These are phyloP conservation scores for Rhodofomes roseus DNA, from an alignment of 1,284 basidiomycete genomes.

Conservation along the genomic window DNA sequence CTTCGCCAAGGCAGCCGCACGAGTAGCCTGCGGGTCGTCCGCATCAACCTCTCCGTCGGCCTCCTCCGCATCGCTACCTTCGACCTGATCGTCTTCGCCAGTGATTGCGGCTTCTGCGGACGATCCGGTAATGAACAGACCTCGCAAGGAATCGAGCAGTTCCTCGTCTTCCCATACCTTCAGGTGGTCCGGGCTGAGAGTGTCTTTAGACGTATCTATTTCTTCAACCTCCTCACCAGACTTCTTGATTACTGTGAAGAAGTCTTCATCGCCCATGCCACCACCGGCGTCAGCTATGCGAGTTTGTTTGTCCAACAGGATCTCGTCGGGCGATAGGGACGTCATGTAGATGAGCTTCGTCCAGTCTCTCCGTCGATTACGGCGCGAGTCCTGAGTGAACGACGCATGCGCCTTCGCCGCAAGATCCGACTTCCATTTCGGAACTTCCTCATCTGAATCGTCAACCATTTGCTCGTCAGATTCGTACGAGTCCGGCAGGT, in stretches of 20 bases:
- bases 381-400: conserved; percentile 40
- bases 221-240: conserved; percentile 46
- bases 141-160: conserved; percentile 81
- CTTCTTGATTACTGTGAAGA: conserved; percentile 62
- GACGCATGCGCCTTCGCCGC: conserved; percentile 54
- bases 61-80: conserved; percentile 36
- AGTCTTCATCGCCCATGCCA: conserved; percentile 59
- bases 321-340: conserved; percentile 67
- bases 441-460: conserved; percentile 47
- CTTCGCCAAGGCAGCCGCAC: conserved; percentile 62
- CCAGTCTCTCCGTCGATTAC: conserved; percentile 64
- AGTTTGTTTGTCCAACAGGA: conserved; percentile 48
- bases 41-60: conserved; percentile 43
- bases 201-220: conserved; percentile 71
- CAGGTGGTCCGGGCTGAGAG: conserved; percentile 45
- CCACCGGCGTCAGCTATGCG: conserved; percentile 28
- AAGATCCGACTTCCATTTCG: conserved; percentile 80
- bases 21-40: conserved; percentile 34
- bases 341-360: conserved; percentile 85
- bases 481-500: neutral
- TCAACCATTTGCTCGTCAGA: conserved; percentile 46
- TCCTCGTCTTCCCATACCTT: conserved; percentile 83
- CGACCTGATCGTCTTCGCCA: conserved; percentile 41
- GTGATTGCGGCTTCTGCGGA: too few relatives aligned
- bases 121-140: conserved; percentile 89